Percentiles rank a stretch among this genome's conserved stretches.
Evolutionary conservation across 768 basidiomycete genomes (phyloP).

Genomic region (Astraeus odoratus): DNA sequence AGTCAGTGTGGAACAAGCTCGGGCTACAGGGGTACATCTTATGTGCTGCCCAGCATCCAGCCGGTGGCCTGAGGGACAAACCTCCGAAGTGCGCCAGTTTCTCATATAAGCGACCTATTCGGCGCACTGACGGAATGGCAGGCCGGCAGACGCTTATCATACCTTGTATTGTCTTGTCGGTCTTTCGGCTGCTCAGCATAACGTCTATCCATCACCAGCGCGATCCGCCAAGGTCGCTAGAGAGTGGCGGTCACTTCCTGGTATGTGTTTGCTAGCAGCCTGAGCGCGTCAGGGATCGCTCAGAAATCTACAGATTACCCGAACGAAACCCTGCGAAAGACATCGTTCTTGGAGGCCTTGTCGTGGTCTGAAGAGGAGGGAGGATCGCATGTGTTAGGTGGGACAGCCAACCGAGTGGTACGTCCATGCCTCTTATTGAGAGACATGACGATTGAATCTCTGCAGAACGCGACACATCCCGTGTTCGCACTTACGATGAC

Average conservation of each 20-base stretch:
- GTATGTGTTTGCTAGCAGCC: not conserved
- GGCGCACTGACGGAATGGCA: slow-evolving; percentile 22
- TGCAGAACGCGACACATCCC: slow-evolving; percentile 77
- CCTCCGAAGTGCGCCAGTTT: slow-evolving; percentile 75
- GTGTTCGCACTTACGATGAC: slow-evolving; percentile 70
- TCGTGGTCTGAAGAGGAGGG: slow-evolving; percentile 67
- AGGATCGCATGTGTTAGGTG: slow-evolving; percentile 50
- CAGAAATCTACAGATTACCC: slow-evolving; percentile 18
- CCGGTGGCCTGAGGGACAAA: slow-evolving; percentile 89
- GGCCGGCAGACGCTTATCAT: slow-evolving; percentile 91
- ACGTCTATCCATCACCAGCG: slow-evolving; percentile 42
- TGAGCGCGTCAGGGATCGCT: not conserved
- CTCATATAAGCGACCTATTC: not conserved
- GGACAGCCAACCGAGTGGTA: slow-evolving; percentile 56
- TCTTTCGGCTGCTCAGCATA: slow-evolving; percentile 83
- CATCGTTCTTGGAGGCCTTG: slow-evolving; percentile 48
- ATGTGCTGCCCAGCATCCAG: slow-evolving; percentile 75
- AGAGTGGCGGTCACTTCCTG: slow-evolving; percentile 32
- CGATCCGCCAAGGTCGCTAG: slow-evolving; percentile 28
- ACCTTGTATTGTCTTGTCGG: slow-evolving; percentile 91
- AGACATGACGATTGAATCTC: not conserved
- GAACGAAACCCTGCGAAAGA: slow-evolving; percentile 28
- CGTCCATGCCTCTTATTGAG: slow-evolving; percentile 17
- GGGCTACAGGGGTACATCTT: slow-evolving; percentile 87
- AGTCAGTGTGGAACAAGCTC: slow-evolving; percentile 45